Base-by-base conservation (phyloP, 164 flowering plant genomes). In the Akebia trifoliata region DNA sequence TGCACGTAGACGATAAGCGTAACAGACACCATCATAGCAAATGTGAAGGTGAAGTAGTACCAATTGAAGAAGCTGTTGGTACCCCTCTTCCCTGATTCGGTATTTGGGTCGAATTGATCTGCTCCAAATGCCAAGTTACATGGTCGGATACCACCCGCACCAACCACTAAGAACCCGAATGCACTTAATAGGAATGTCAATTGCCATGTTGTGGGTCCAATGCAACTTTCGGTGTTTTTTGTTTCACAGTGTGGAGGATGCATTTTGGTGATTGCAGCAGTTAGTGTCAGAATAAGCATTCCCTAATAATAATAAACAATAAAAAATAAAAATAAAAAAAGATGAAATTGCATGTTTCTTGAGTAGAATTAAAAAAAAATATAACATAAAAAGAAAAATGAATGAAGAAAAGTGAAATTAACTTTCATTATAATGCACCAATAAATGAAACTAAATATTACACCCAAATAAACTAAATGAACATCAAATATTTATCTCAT, bases 51-150 rank as follows among this genome's bases (percentile, higher is more conserved):
- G 78, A 87, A 85, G 73, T 71, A 87, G 71, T 85, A 93, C 98
- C 98, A 93, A 42, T 90, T 90, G 82, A 90, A 90, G 79, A 93
- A 93, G 61, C 97, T 90, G 63, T 72, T 73, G 44, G 87, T 70
- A 4, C 94, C 94, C 54, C 73, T 70, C 60, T 74, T 81, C 8
- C 98, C 97, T 0, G 87, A 69, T 22, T 84, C 92, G 0, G 90
- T 85, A 1, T 70, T 62, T 0, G 95, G 91, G 50, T 92, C 70
- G 67, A 92, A 92, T 38, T 92, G 98, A 57, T 92, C 98, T 0
- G 87, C 98, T 17, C 96, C 98, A 56, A 93, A 93, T 8, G 98
- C 88, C 5, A 90, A 65, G 70, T 84, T 87, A 56, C 95, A 85
- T 1, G 97, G 83, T 32, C 97, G 31, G 45, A 90, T 73, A 0